Conservation (phyloP, 2,329 filamentous ascomycete species). For the Endoconidiophora polonica region DNA sequence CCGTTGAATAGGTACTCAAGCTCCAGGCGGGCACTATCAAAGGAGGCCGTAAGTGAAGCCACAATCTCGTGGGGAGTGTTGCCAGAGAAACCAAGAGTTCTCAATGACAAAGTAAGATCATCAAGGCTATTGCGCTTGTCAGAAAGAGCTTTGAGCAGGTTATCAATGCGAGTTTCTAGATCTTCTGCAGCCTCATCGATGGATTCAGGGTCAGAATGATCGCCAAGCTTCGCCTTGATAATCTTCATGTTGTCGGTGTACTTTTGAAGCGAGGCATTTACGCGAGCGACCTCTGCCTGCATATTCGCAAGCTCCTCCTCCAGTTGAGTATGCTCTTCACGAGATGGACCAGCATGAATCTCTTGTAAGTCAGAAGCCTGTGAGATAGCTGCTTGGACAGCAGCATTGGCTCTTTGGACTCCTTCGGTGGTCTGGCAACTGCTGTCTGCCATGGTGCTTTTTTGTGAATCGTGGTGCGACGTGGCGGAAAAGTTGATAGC, state of each 20-base stretch:
- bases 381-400: constrained; percentile 5
- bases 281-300: constrained; percentile 30
- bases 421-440: constrained; percentile 1
- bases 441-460: background rate
- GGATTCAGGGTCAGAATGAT: constrained; percentile 9
- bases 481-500: constrained; percentile 13
- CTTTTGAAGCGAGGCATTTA: constrained; percentile 33
- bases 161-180: too few relatives aligned
- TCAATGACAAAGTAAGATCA: constrained; percentile 29
- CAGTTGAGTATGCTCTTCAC: background rate
- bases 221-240: constrained; percentile 22
- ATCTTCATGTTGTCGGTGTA: constrained; percentile 27
- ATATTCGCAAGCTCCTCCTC: constrained; percentile 16
- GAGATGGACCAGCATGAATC: too few relatives aligned
- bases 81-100: constrained; percentile 33
- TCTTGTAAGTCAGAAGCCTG: background rate
- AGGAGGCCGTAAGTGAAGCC: constrained; percentile 28
- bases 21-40: constrained; percentile 41
- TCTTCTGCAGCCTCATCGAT: background rate
- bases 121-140: constrained; percentile 20
- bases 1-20: constrained; percentile 46
- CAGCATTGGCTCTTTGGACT: constrained; percentile 1
- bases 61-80: constrained; percentile 32
- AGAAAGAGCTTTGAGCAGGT: too few relatives aligned
- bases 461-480: background rate